phyloP scores from a whole-genome alignment of 2,329 filamentous ascomycete species.

The Huntiella omanensis region DNA sequence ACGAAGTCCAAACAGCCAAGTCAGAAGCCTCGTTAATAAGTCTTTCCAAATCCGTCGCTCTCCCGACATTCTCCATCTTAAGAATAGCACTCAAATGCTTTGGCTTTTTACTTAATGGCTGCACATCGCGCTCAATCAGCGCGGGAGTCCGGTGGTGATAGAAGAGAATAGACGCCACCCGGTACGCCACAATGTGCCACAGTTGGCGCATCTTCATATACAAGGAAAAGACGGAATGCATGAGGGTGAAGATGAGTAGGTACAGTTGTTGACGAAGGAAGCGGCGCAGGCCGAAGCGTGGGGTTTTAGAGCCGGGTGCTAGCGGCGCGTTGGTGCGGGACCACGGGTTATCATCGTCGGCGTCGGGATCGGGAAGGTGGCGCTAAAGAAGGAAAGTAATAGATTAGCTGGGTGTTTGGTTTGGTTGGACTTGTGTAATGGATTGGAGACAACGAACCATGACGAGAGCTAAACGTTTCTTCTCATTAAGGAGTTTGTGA shows the following conservation, averaged over 20 bases:
- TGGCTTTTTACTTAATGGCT: slow-evolving; percentile 52
- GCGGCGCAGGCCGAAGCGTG: slow-evolving; percentile 37
- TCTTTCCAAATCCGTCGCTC: slow-evolving; percentile 55
- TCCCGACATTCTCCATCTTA: slow-evolving; percentile 49
- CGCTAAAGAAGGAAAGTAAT: slow-evolving; percentile 3
- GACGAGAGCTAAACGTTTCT: slow-evolving; percentile 16
- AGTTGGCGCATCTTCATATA: slow-evolving; percentile 67
- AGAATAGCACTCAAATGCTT: slow-evolving; percentile 78
- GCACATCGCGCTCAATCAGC: slow-evolving; percentile 75
- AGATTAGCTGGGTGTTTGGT: slow-evolving; percentile 5
- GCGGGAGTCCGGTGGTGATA: slow-evolving; percentile 94
- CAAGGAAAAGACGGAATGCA: slow-evolving; percentile 72
- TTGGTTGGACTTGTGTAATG: background rate
- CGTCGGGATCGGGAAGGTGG: slow-evolving; percentile 14
- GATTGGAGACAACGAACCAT: slow-evolving; percentile 7
- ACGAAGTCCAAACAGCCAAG: slow-evolving; percentile 80
- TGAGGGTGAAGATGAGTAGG: slow-evolving; percentile 44
- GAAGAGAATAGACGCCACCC: slow-evolving; percentile 63
- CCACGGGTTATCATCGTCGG: slow-evolving; percentile 19
- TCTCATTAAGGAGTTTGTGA: slow-evolving; percentile 19
- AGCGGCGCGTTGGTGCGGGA: slow-evolving; percentile 8
- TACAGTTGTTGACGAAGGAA: slow-evolving; percentile 46
- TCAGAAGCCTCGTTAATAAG: slow-evolving; percentile 84
- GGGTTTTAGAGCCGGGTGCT: slow-evolving; percentile 13
- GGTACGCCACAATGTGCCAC: slow-evolving; percentile 61